Base-by-base conservation (phyloP, 2,329 filamentous ascomycete genomes). In the Arthrobotrys entomopaga region DNA sequence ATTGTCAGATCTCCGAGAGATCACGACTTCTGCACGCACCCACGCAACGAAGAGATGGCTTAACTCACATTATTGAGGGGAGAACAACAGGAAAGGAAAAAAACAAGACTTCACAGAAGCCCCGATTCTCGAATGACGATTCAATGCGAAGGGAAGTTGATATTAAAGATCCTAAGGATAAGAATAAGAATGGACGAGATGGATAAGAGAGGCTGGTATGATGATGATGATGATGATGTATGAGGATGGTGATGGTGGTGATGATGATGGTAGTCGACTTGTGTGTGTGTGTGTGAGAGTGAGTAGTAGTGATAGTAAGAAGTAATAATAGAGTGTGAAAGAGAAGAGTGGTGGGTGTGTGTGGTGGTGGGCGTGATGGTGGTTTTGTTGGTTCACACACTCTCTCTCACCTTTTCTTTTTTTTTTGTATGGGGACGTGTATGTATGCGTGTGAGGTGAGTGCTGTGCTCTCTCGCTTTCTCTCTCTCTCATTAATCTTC, bases 381-480 rank as follows among this genome's bases (percentile, higher is more conserved):
- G 65, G 69, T 73, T 73, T 73, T 73, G 69, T 73, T 73, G 26
- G 26, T 46, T 48, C 24, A 20, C 16, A 13, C 20, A n/a, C n/a
- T 1, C 8, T 10, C 29, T 29, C 50, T 65, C 56, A 34, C 49
- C 48, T 65, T 64, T 65, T 49, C 40, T 34, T 34, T 34, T 34
- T 34, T 7, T 29, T 10, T 34, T 34, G 29, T n/a, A 19, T n/a
- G 42, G n/a, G 42, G 16, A 19, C 42, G 42, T 46, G 40, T 13
- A 40, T 13, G 42, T 15, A 46, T 20, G 63, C 59, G 67, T 69
- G 65, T 56, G 59, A 56, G 64, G 29, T 34, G 29, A n/a, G n/a
- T n/a, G n/a, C n/a, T n/a, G n/a, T n/a, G n/a, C n/a, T n/a, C n/a
- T n/a, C n/a, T n/a, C n/a, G n/a, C n/a, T n/a, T n/a, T n/a, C n/a